A percentile compares a stretch with the other conserved stretches of the same genome.
Conservation (phyloP, 2,329 filamentous ascomycete genomes). For the Purpureocillium lavendulum region DNA sequence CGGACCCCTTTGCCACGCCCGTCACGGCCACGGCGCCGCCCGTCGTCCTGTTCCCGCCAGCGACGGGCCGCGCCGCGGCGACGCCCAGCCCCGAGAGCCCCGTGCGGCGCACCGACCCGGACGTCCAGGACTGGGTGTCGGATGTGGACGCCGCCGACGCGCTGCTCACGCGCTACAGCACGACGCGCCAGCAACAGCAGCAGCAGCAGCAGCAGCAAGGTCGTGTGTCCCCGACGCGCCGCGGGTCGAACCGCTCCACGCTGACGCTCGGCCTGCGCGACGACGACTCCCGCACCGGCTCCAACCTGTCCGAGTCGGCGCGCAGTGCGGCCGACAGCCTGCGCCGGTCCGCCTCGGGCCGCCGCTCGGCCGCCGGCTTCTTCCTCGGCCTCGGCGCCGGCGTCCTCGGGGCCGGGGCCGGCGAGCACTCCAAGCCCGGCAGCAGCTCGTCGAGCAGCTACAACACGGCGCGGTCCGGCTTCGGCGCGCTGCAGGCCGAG, state of each 20-base stretch:
- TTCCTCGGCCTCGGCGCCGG: slow-evolving; percentile 16
- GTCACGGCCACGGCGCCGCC: slow-evolving; percentile 28
- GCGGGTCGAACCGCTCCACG: slow-evolving; percentile 26
- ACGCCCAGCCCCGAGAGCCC: slow-evolving; percentile 33
- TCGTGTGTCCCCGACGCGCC: slow-evolving; percentile 28
- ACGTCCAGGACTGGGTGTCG: slow-evolving; percentile 50
- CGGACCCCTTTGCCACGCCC: slow-evolving; percentile 45
- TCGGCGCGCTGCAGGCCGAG: slow-evolving; percentile 43
- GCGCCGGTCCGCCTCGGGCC: slow-evolving; percentile 24
- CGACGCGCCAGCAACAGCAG: slow-evolving; percentile 11
- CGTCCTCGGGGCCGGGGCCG: too few species aligned
- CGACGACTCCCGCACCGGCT: slow-evolving; percentile 45
- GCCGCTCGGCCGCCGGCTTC: slow-evolving; percentile 17
- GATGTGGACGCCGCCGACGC: slow-evolving; percentile 47
- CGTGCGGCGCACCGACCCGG: slow-evolving; percentile 32
- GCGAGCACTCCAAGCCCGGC: slow-evolving; percentile 23
- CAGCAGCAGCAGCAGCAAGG: slow-evolving; percentile 8
- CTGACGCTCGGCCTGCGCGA: slow-evolving; percentile 22
- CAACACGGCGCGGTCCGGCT: slow-evolving; percentile 45
- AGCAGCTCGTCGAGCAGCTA: slow-evolving; percentile 37
- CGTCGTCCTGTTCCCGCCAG: slow-evolving; percentile 15
- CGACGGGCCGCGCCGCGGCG: slow-evolving; percentile 23
- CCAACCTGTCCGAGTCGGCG: slow-evolving; percentile 47
- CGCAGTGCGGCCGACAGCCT: slow-evolving; percentile 35
- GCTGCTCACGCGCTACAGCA: slow-evolving; percentile 36